A percentile compares a stretch with the other conserved stretches of the same genome.
Evolutionary conservation across 805 yeast species (phyloP).

Genomic region (Starmerella vaccinii): DNA sequence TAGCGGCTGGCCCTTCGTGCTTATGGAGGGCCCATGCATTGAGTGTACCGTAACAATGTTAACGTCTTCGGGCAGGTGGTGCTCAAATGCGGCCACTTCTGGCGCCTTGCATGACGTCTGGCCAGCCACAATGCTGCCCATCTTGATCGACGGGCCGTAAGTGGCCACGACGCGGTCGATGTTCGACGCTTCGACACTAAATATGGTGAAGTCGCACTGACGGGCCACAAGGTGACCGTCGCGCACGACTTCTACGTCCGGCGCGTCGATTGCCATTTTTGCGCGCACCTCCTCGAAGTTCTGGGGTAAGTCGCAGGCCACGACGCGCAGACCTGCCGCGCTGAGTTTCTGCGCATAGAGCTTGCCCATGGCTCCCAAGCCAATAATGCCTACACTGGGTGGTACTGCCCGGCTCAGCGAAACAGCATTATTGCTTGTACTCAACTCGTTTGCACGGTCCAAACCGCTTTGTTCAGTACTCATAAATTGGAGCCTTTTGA

Average conservation of each 20-base stretch:
- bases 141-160: slow-evolving; percentile 78
- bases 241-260: slow-evolving; percentile 41
- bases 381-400: slow-evolving; percentile 67
- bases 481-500: too few relatives aligned
- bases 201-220: slow-evolving; percentile 68
- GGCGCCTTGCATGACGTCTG: slow-evolving; percentile 93
- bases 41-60: slow-evolving; percentile 84
- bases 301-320: slow-evolving; percentile 73
- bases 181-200: slow-evolving; percentile 87
- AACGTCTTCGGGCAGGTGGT: slow-evolving; percentile 61
- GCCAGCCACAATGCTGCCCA: slow-evolving; percentile 92
- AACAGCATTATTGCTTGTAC: too few relatives aligned
- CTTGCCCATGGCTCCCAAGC: slow-evolving; percentile 94
- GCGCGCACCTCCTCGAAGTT: slow-evolving; percentile 38
- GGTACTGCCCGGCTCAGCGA: neutral
- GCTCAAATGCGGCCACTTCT: slow-evolving; percentile 78
- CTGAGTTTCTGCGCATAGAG: slow-evolving; percentile 72
- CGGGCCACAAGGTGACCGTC: slow-evolving; percentile 84
- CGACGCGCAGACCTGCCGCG: slow-evolving; percentile 65
- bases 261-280: slow-evolving; percentile 29
- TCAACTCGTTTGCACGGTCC: too few relatives aligned
- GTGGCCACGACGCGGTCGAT: slow-evolving; percentile 57
- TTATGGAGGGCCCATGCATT: slow-evolving; percentile 86
- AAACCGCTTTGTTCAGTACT: too few relatives aligned
- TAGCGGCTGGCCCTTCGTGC: slow-evolving; percentile 83